Evolutionary conservation across 1,139 yeast species (phyloP).

Genomic region (Blastobotrys illinoisensis): DNA sequence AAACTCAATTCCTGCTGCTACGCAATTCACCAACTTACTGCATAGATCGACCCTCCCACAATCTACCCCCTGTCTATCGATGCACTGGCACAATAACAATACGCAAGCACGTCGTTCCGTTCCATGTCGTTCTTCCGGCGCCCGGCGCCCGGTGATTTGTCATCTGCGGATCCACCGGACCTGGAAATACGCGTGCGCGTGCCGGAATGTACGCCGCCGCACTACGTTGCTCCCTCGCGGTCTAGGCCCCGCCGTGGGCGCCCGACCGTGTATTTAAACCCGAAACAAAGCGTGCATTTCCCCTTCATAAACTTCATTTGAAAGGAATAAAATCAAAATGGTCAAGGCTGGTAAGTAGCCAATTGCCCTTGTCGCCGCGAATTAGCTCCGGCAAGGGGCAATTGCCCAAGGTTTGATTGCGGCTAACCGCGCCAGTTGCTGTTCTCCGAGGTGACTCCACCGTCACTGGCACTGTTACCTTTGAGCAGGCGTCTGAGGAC

Average conservation of each 20-base stretch:
- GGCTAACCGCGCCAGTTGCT: slow-evolving; percentile 54
- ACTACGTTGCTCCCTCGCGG: background rate
- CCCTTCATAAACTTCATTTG: background rate
- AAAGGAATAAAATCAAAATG: slow-evolving; percentile 19
- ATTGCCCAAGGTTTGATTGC: background rate
- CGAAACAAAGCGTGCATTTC: background rate
- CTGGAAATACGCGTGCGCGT: background rate
- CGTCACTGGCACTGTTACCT: slow-evolving; percentile 78
- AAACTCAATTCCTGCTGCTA: too few species aligned
- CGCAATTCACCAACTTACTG: too few species aligned
- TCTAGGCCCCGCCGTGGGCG: background rate
- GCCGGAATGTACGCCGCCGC: background rate
- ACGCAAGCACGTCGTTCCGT: background rate
- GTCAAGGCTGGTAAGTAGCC: slow-evolving; percentile 31
- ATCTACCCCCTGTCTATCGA: too few species aligned
- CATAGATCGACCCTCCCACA: too few species aligned
- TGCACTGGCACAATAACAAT: too few species aligned
- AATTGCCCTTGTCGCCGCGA: background rate
- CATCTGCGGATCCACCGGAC: background rate
- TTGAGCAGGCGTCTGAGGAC: slow-evolving; percentile 73
- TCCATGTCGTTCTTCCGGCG: background rate
- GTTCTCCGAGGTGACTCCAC: slow-evolving; percentile 92
- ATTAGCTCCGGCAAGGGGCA: background rate
- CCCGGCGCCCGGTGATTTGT: background rate
- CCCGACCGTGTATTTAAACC: background rate